phyloP scores from a whole-genome alignment of 2,329 filamentous ascomycete genomes.

The Alternaria postmessia region DNA sequence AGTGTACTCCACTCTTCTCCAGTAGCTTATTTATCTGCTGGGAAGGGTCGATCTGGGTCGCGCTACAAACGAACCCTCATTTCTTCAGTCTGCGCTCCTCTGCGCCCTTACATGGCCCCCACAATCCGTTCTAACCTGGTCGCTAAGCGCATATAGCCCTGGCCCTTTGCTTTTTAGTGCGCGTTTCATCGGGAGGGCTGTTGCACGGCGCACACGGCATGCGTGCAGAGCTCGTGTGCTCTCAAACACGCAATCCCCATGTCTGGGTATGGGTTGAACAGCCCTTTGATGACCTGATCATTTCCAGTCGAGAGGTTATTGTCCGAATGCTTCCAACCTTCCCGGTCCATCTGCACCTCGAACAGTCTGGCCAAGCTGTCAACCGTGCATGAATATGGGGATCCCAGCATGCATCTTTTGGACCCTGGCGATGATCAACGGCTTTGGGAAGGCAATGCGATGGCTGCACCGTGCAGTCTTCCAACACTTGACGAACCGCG shows the following conservation, averaged over 20 bases:
- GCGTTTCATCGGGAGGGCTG: conserved; percentile 5
- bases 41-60: conserved; percentile 23
- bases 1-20: conserved; percentile 19
- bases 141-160: conserved; percentile 1
- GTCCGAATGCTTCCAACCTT: not conserved
- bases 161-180: conserved; percentile 3
- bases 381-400: conserved; percentile 15
- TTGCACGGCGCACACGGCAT: not conserved
- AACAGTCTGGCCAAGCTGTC: not conserved
- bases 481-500: conserved; percentile 9
- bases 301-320: not conserved
- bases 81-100: conserved; percentile 16
- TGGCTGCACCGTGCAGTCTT: not conserved
- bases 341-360: conserved; percentile 1
- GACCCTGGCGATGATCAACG: conserved; percentile 18
- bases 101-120: conserved; percentile 19
- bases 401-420: conserved; percentile 3
- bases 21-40: conserved; percentile 24
- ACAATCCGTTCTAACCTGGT: conserved; percentile 15
- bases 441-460: conserved; percentile 22
- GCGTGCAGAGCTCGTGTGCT: not conserved
- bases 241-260: not conserved
- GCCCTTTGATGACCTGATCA: not conserved
- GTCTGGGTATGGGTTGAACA: not conserved
- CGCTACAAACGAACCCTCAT: conserved; percentile 25